Evolutionary conservation across 1,284 basidiomycete genomes (phyloP).

Genomic region (Mrakiaceae sp.): DNA sequence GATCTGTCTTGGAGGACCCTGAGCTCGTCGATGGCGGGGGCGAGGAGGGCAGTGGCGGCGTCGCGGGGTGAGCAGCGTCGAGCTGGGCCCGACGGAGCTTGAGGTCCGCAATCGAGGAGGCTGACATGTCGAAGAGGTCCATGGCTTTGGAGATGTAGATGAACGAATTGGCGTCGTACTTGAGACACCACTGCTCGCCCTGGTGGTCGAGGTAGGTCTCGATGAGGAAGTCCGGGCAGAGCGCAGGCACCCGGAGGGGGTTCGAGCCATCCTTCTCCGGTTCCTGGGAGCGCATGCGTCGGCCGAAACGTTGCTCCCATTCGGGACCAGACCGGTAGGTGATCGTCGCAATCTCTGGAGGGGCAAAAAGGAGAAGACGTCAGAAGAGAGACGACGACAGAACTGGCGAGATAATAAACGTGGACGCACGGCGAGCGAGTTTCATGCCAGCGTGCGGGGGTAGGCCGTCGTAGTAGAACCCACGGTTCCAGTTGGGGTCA

Average conservation of each 20-base stretch:
- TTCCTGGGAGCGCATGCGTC: slow-evolving; percentile 38
- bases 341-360: slow-evolving; percentile 89
- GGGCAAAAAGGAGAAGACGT: not conserved
- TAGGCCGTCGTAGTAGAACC: slow-evolving; percentile 90
- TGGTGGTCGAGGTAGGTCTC: slow-evolving; percentile 99
- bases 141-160: slow-evolving; percentile 98
- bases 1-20: slow-evolving; percentile 24
- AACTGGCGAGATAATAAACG: not conserved
- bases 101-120: slow-evolving; percentile 60
- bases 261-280: slow-evolving; percentile 24
- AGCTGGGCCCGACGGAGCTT: slow-evolving; percentile 32
- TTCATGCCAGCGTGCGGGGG: slow-evolving; percentile 99
- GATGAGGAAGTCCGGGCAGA: slow-evolving; percentile 96
- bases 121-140: slow-evolving; percentile 96
- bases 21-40: slow-evolving; percentile 6
- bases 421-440: slow-evolving; percentile 70
- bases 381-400: slow-evolving; percentile 5
- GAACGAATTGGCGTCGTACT: slow-evolving; percentile 97
- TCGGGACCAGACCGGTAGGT: slow-evolving; percentile 98
- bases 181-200: slow-evolving; percentile 93
- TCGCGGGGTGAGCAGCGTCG: slow-evolving; percentile 26
- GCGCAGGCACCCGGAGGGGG: slow-evolving; percentile 48
- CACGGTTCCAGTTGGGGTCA: slow-evolving; percentile 98
- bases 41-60: slow-evolving; percentile 31
- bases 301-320: slow-evolving; percentile 94